Base-by-base conservation (phyloP, 1,139 yeast genomes). In the Saccharomyces pastorianus region DNA sequence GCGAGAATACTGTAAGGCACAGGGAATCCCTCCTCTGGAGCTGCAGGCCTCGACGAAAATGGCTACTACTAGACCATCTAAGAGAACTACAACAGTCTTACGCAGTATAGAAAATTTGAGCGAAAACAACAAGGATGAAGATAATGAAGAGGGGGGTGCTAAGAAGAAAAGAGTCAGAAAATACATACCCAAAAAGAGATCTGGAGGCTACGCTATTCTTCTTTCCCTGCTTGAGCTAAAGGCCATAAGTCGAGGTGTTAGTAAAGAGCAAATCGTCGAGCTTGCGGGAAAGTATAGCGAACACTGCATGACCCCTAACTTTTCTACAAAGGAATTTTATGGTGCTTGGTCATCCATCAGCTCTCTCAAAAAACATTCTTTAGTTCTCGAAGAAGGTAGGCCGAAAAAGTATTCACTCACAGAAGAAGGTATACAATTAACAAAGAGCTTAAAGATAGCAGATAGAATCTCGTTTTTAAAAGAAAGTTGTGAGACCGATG, bases 141-240 rank as follows among this genome's bases (percentile, higher is more conserved):
- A 59, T 23, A 38, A 38, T 13, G 53, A 48, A 3, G 50, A 28
- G 4, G 51, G 48, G 20, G 56, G 50, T 46, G 57, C 60, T 17
- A 59, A 66, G 28, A 59, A 60, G 41, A 70, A 66, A 55, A 66
- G 70, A 55, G 73, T 66, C 53, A 73, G 76, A 55, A 73, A 70
- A 47, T 93, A 88, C 66, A 78, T 91, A 0, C 99, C 99, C 0
- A 76, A 78, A 48, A 82, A 82, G 58, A 73, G 95, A 46, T 82
- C 96, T 0, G 97, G 98, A 0, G 95, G 90, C 0, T 93, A 87
- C 71, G 96, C 95, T 0, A 86, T 93, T 6, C 64, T 93, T 42
- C 61, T 90, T 23, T 85, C 86, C 0, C 70, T 93, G 13, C 74
- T 79, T 52, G 74, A 81, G 47, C 69, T 77, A 31, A 93, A 85